These are phyloP conservation scores for Piper longum DNA, from an alignment of 164 flowering plant genomes.

Conservation along the genomic window DNA sequence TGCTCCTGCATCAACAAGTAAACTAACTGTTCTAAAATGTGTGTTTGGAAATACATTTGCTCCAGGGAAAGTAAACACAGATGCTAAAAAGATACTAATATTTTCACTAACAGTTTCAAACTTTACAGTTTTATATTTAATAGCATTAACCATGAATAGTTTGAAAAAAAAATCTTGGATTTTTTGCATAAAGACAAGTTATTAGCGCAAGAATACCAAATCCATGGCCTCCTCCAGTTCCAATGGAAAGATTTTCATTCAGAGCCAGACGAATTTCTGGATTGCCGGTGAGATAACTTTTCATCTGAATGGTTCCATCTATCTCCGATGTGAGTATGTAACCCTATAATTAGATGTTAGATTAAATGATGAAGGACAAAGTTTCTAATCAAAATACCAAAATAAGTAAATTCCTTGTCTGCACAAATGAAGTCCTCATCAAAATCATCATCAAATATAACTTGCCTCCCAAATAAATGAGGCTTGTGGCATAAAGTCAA, in stretches of 20 bases:
- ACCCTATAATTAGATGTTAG: slow-evolving; percentile 33
- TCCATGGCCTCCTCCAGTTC: slow-evolving; percentile 52
- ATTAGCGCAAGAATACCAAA: slow-evolving; percentile 36
- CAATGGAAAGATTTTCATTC: slow-evolving; percentile 76
- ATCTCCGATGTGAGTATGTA: slow-evolving; percentile 94
- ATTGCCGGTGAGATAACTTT: slow-evolving; percentile 88
- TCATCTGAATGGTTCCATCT: slow-evolving; percentile 98
- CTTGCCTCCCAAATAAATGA: not conserved
- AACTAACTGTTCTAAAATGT: too few relatives aligned
- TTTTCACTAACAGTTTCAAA: not conserved
- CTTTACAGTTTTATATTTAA: not conserved
- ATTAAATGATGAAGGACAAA: too few relatives aligned
- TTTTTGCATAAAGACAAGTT: too few relatives aligned
- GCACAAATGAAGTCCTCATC: not conserved
- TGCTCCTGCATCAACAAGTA: too few relatives aligned
- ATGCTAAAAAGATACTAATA: not conserved
- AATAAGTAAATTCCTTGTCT: too few relatives aligned
- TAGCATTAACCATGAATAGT: not conserved
- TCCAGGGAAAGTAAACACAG: not conserved
- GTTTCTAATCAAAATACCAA: too few relatives aligned
- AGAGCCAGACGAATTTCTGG: slow-evolving; percentile 92
- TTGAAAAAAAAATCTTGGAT: not conserved
- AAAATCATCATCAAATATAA: too few relatives aligned
- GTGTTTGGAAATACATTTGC: too few relatives aligned
- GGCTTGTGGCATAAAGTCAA: not conserved